Percentiles rank a stretch among this genome's conserved stretches.
Conservation (phyloP, 176 grass and related monocot genomes). For the Aegilops umbellulata region DNA sequence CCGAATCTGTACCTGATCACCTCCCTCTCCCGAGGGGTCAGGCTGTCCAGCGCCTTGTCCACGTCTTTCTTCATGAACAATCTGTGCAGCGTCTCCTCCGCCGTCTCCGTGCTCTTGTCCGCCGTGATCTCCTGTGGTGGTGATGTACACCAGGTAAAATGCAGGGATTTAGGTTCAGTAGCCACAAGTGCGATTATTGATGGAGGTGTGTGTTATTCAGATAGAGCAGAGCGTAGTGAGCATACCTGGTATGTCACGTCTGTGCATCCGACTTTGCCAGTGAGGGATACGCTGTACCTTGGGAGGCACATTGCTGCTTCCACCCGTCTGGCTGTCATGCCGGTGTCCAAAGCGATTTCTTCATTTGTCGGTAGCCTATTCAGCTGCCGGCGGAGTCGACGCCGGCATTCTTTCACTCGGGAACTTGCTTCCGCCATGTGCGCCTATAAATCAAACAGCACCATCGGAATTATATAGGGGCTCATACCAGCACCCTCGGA, state of each 20-base stretch:
- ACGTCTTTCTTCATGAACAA: slow-evolving; percentile 66
- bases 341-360: slow-evolving; percentile 67
- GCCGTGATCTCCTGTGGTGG: slow-evolving; percentile 63
- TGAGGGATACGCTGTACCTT: slow-evolving; percentile 62
- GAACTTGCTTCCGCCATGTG: slow-evolving; percentile 71
- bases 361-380: slow-evolving; percentile 54
- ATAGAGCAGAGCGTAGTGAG: not conserved
- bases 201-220: not conserved
- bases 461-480: not conserved
- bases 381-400: slow-evolving; percentile 43
- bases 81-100: slow-evolving; percentile 58
- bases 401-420: slow-evolving; percentile 54
- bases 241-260: slow-evolving; percentile 70
- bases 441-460: slow-evolving; percentile 2
- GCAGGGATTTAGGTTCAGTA: not conserved
- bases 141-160: not conserved
- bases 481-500: not conserved
- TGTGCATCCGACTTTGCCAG: slow-evolving; percentile 54
- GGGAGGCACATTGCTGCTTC: slow-evolving; percentile 62
- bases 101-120: slow-evolving; percentile 66
- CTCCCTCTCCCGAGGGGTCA: slow-evolving; percentile 62
- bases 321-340: slow-evolving; percentile 54
- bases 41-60: slow-evolving; percentile 56
- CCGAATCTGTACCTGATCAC: slow-evolving; percentile 76
- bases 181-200: not conserved